Conservation (phyloP, 495 filamentous ascomycete genomes). For the Aspergillus sclerotioniger region DNA sequence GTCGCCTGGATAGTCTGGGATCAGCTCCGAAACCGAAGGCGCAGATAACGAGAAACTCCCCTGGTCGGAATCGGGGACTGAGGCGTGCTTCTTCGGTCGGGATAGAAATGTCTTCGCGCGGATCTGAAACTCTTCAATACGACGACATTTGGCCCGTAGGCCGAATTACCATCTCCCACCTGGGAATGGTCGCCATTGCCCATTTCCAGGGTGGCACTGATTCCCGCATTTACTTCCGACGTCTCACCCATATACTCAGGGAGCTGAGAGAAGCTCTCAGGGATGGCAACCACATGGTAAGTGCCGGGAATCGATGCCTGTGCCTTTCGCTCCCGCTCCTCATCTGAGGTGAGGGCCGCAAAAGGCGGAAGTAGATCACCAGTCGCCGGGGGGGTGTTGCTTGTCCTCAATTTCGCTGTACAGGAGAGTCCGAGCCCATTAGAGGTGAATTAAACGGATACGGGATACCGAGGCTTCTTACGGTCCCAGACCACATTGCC, state of each 20-base stretch:
- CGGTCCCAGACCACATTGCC: conserved; percentile 56
- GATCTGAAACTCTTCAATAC: conserved; percentile 53
- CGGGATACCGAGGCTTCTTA: conserved; percentile 27
- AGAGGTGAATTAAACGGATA: neutral
- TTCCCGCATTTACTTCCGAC: conserved; percentile 17
- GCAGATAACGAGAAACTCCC: conserved; percentile 10
- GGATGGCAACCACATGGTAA: conserved; percentile 55
- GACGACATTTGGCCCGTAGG: conserved; percentile 44
- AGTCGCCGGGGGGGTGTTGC: conserved; percentile 3
- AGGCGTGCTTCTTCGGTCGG: conserved; percentile 26
- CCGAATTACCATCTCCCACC: conserved; percentile 19
- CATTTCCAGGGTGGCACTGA: conserved; percentile 12
- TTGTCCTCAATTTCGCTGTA: conserved; percentile 8
- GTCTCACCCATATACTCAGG: conserved; percentile 50
- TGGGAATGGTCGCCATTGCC: conserved; percentile 23
- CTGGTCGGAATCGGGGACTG: conserved; percentile 35
- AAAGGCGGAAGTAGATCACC: conserved; percentile 51
- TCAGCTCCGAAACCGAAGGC: conserved; percentile 1
- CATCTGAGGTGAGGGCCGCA: conserved; percentile 54
- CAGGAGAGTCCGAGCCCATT: neutral
- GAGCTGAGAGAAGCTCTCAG: conserved; percentile 52
- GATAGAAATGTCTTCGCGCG: conserved; percentile 30
- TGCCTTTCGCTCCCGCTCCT: conserved; percentile 59
- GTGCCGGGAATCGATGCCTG: conserved; percentile 52
- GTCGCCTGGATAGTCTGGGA: conserved; percentile 1